phyloP scores from a whole-genome alignment of 306 rosid genomes.

The Prunus mira region DNA sequence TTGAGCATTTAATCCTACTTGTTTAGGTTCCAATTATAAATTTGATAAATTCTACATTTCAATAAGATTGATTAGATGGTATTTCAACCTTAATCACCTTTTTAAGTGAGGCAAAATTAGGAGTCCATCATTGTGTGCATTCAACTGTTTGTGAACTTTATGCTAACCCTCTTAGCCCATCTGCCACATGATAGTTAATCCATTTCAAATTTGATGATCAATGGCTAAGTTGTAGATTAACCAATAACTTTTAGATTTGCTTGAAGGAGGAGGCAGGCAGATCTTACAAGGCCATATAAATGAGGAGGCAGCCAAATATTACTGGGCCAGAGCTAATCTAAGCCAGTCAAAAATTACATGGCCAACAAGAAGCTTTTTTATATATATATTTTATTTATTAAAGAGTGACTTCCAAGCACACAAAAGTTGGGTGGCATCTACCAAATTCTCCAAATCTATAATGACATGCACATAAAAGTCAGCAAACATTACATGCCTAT shows the following conservation, averaged over 20 bases:
- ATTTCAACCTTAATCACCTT: background rate
- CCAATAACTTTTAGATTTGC: background rate
- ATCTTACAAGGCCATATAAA: background rate
- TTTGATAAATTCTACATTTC: too few relatives aligned
- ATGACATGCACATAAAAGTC: constrained; percentile 15
- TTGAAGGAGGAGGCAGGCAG: background rate
- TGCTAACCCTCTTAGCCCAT: background rate
- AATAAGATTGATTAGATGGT: background rate
- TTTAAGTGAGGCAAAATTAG: background rate
- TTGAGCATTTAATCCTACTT: too few relatives aligned
- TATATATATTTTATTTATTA: background rate
- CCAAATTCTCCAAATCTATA: constrained; percentile 24
- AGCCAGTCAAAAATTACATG: constrained; percentile 46
- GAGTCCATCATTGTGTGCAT: background rate
- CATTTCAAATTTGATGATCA: background rate
- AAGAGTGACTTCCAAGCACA: constrained; percentile 57
- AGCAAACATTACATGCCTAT: constrained; percentile 12
- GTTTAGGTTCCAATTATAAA: too few relatives aligned
- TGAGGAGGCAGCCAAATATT: constrained; percentile 67
- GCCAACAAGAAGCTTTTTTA: constrained; percentile 38
- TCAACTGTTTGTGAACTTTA: too few relatives aligned
- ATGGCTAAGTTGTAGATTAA: background rate
- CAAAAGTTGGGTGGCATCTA: constrained; percentile 48
- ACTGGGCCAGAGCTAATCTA: constrained; percentile 69
- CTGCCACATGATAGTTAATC: background rate